Evolutionary conservation across 2,329 filamentous ascomycete genomes (phyloP).

Genomic region (Cladosporium sp.): DNA sequence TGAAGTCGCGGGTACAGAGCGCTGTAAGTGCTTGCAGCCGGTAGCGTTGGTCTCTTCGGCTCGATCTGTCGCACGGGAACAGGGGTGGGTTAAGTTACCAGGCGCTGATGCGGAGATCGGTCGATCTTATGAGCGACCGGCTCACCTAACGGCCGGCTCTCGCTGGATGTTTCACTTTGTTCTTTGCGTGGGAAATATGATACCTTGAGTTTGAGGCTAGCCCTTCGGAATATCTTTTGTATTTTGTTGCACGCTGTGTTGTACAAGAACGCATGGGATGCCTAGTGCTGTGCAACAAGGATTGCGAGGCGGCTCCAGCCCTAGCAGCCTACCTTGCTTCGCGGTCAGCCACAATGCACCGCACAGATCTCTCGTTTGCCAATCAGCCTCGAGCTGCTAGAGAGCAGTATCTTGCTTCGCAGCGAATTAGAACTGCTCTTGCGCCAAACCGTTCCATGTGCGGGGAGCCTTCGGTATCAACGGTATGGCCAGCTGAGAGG

Average conservation of each 20-base stretch:
- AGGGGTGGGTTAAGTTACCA: background rate
- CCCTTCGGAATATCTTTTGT: background rate
- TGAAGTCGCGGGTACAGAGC: conserved; percentile 9
- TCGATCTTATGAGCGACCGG: background rate
- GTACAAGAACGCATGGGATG: background rate
- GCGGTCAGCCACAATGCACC: background rate
- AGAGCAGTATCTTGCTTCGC: background rate
- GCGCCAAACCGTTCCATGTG: too few relatives aligned
- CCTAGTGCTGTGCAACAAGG: background rate
- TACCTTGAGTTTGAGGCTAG: background rate
- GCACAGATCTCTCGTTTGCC: conserved; percentile 7
- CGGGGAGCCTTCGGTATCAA: background rate
- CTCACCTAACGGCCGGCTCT: background rate
- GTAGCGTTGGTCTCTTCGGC: conserved; percentile 1
- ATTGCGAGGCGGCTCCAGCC: background rate
- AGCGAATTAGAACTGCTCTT: background rate
- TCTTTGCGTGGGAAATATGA: background rate
- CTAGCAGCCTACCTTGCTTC: background rate
- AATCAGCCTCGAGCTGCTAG: background rate
- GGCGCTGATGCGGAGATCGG: background rate
- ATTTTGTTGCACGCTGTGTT: background rate
- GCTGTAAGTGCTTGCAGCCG: conserved; percentile 10
- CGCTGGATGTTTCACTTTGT: background rate
- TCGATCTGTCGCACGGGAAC: background rate
- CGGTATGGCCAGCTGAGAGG: background rate